phyloP scores from a whole-genome alignment of 1,284 basidiomycete species.

The Cronartium quercuum region DNA sequence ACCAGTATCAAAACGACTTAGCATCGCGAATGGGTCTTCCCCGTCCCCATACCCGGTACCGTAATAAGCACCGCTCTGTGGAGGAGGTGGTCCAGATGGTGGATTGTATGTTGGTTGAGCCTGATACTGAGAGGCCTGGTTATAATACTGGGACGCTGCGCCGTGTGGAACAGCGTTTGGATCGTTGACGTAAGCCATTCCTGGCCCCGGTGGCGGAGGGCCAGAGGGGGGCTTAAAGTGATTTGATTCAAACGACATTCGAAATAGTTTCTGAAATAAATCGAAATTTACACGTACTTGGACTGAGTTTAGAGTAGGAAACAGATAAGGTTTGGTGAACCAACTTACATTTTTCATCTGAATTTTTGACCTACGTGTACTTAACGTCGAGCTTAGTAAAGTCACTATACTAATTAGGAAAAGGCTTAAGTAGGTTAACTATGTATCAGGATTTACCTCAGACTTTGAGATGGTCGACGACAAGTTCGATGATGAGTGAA shows the following conservation, averaged over 20 bases:
- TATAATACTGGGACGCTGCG: background rate
- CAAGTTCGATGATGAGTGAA: too few relatives aligned
- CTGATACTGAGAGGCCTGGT: background rate
- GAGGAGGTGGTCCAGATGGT: conserved; percentile 41
- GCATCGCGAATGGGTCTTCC: conserved; percentile 41
- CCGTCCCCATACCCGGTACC: conserved; percentile 18
- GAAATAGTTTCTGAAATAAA: background rate
- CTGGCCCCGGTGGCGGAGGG: background rate
- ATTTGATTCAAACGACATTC: background rate
- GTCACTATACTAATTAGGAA: too few relatives aligned
- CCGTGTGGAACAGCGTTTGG: background rate
- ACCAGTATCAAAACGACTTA: conserved; percentile 42
- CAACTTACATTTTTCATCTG: too few relatives aligned
- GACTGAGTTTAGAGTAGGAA: too few relatives aligned
- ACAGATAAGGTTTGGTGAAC: background rate
- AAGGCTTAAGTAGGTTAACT: too few relatives aligned
- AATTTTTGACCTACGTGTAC: too few relatives aligned
- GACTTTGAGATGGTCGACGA: too few relatives aligned
- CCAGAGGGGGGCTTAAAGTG: background rate
- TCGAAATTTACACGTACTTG: too few relatives aligned
- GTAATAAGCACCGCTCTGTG: background rate
- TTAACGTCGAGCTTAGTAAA: too few relatives aligned
- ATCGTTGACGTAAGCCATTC: background rate
- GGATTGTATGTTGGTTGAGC: conserved; percentile 30
- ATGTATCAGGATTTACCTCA: too few relatives aligned